Base-by-base conservation (phyloP, 1,284 basidiomycete species). In the Cutaneotrichosporon arboriforme region DNA sequence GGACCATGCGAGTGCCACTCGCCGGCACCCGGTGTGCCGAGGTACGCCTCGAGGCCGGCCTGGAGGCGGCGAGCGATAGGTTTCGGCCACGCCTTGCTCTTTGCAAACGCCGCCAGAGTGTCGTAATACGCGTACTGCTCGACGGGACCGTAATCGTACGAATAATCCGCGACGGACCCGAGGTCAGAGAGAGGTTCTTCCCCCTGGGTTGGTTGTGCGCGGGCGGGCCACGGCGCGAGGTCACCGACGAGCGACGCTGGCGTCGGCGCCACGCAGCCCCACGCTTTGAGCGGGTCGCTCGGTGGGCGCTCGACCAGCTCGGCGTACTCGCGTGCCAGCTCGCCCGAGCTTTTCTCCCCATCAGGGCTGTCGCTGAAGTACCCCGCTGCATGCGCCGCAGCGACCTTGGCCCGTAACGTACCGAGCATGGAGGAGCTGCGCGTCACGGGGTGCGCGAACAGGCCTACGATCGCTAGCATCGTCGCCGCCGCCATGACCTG, bases 241-340 rank as follows among this genome's bases (percentile, higher is more conserved):
- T 31, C 53, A 20, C 59, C 50, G 10, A 64, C 40, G 22, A 69
- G 39, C 21, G 49, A n/a, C 21, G 49, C n/a, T 45, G 67, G 51
- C 17, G 59, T 53, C 40, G 68, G 51, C 45, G 21, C 1, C 2
- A 58, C 22, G 17, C 62, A 51, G 31, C 67, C 63, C 65, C 66
- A 68, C 54, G 63, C 2, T 72, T 66, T 44, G 47, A 56, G 22
- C 47, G n/a, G 76, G 57, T 14, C 67, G 63, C 48, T 67, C 55
- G 49, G 63, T 64, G 52, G 52, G 61, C 68, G 66, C 43, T 37
- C 22, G 1, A 15, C 22, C 8, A 36, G 43, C 15, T 4, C 14
- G 23, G 23, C 46, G n/a, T 17, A 7, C 17, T 46, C 20, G 34
- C 34, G 22, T n/a, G 34, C 44, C 17, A 46, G 4, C 33, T 46